A percentile compares a stretch with the other conserved stretches of the same genome.
Evolutionary conservation across 2,329 filamentous ascomycete species (phyloP).

Genomic region (Talaromyces sp.): DNA sequence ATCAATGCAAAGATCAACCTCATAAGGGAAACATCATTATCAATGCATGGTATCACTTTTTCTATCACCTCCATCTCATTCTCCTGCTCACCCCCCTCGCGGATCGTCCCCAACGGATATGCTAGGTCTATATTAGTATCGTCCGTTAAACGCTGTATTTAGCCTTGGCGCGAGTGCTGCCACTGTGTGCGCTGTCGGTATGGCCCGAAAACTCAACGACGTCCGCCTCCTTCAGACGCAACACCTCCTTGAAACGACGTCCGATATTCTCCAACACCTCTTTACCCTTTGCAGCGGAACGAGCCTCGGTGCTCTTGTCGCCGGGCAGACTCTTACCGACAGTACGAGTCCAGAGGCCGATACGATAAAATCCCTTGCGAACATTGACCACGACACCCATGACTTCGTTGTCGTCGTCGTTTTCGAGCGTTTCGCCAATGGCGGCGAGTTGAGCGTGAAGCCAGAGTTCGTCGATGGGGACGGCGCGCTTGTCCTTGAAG

Average conservation of each 20-base stretch:
- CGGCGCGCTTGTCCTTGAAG: conserved; percentile 90
- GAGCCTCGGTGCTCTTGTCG: conserved; percentile 72
- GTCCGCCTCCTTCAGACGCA: conserved; percentile 75
- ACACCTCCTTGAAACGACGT: conserved; percentile 84
- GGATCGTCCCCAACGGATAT: background rate
- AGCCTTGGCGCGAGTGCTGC: conserved; percentile 92
- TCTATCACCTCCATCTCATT: background rate
- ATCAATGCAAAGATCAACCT: conserved; percentile 17
- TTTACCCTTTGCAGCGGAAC: conserved; percentile 76
- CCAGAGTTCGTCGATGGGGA: conserved; percentile 95
- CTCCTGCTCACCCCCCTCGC: background rate
- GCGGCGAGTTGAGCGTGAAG: conserved; percentile 94
- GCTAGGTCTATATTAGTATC: background rate
- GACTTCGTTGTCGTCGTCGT: conserved; percentile 88
- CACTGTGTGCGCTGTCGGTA: conserved; percentile 87
- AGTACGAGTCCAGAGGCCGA: conserved; percentile 95
- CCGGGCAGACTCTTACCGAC: conserved; percentile 79
- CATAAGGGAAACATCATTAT: conserved; percentile 16
- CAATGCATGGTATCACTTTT: conserved; percentile 22
- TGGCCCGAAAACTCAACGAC: conserved; percentile 93
- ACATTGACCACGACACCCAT: conserved; percentile 99
- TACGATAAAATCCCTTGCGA: conserved; percentile 95
- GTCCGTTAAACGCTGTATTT: conserved; percentile 77
- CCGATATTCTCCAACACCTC: conserved; percentile 83
- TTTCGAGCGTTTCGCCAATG: conserved; percentile 96